Evolutionary conservation across 345 rosid species (phyloP).

Genomic region (Lepidium didymum): DNA sequence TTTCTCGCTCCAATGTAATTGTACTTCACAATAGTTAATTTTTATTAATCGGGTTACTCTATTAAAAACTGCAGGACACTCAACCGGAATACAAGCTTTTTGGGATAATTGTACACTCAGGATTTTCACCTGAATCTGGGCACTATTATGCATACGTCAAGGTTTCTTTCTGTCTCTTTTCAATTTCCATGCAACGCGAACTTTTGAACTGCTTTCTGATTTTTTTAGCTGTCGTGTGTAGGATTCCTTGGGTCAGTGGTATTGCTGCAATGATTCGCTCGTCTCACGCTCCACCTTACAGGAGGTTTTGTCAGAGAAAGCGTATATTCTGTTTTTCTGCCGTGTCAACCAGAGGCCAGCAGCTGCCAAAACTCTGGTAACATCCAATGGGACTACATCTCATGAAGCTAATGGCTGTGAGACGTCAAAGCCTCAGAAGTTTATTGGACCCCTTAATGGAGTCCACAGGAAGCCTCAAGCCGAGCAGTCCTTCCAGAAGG

Average conservation of each 20-base stretch:
- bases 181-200: not conserved
- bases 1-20: not conserved
- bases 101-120: conserved; percentile 94
- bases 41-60: not conserved
- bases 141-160: conserved; percentile 96
- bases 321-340: conserved; percentile 83
- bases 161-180: conserved; percentile 34
- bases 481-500: conserved; percentile 38
- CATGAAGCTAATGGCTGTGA: conserved; percentile 45
- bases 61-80: conserved; percentile 53
- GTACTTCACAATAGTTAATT: not conserved
- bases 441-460: conserved; percentile 34
- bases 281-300: conserved; percentile 72
- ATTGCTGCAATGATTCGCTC: conserved; percentile 80
- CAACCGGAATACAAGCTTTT: conserved; percentile 86
- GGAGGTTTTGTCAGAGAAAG: conserved; percentile 91
- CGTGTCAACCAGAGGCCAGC: conserved; percentile 64
- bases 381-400: conserved; percentile 54
- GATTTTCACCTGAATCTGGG: conserved; percentile 86
- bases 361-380: conserved; percentile 28
- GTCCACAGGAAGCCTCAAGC: conserved; percentile 26
- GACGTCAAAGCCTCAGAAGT: conserved; percentile 34
- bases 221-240: conserved; percentile 26
- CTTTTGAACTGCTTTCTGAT: conserved; percentile 16
- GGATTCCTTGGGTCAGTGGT: conserved; percentile 92